phyloP scores from a whole-genome alignment of 441 rosid species.

The Bocquillonia castaneifolia region DNA sequence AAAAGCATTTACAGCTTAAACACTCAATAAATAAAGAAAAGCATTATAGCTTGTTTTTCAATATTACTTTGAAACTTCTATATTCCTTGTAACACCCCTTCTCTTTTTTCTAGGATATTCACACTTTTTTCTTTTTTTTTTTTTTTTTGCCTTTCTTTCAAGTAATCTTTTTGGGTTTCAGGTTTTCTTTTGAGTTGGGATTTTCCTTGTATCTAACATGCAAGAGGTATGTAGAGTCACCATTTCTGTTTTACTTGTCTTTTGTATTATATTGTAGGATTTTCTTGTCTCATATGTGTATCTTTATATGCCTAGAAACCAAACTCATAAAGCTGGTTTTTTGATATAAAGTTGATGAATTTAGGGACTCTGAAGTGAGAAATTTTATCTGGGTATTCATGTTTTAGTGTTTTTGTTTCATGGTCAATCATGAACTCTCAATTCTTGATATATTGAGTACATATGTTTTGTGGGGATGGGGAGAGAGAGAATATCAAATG shows the following conservation, averaged over 20 bases:
- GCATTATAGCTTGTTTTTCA: neutral
- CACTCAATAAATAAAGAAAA: conserved; percentile 9
- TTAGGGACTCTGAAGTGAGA: neutral
- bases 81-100: neutral
- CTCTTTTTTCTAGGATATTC: neutral
- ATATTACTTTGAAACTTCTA: neutral
- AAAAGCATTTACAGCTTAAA: conserved; percentile 17
- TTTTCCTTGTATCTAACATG: conserved; percentile 9
- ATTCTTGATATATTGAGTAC: conserved; percentile 11
- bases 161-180: conserved; percentile 1
- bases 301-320: neutral
- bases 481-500: conserved; percentile 33
- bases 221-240: conserved; percentile 35
- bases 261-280: neutral
- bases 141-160: too few relatives aligned
- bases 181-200: conserved; percentile 20
- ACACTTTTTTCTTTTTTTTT: conserved; percentile 5
- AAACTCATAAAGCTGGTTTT: neutral
- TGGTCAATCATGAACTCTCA: conserved; percentile 16
- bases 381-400: conserved; percentile 21
- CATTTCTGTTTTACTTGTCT: conserved; percentile 7
- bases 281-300: neutral
- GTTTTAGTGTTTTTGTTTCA: conserved; percentile 17
- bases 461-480: conserved; percentile 28
- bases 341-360: conserved; percentile 3